Evolutionary conservation across 306 rosid species (phyloP), one percentile per base, ranked within the genome.

Genomic region (Trifolium subterraneum): DNA sequence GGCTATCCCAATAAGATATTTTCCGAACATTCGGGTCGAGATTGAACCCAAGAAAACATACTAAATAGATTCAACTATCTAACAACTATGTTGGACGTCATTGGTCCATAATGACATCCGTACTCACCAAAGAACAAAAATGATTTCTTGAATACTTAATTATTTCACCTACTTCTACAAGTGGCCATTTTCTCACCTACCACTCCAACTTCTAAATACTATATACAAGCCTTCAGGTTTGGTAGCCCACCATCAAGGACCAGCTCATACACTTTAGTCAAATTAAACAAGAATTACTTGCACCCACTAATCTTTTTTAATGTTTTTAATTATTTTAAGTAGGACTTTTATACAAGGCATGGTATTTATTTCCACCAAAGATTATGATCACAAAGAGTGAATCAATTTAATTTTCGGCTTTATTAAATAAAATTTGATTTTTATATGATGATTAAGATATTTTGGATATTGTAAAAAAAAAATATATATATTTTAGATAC

Each of bases 221-320:
- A 69, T 66, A 67, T 8, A 18, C 35, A 67, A 7, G 33, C 35
- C 45, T 52, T 48, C 1, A 33, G 8, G 29, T 50, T 75, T 16
- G 77, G 82, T 79, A 72, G 84, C 82, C 71, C 69, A 56, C 78
- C 85, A 70, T 38, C 44, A 4, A 77, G n/a, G 82, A 80, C 87
- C 65, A 58, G 10, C n/a, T 69, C 59, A 69, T 15, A 65, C 18
- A 33, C 48, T 35, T 73, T 73, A 29, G 54, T 70, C 61, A 71
- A 39, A 35, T 19, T 54, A 27, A 15, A 29, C 59, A 48, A 48
- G 63, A 14, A n/a, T 36, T 50, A 33, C 73, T 69, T 69, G 23
- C 29, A 4, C 54, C 23, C 33, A 33, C 23, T 65, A 73, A 52
- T 66, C 33, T 19, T 65, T 73, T 62, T 8, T 15, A 65, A 20